Evolutionary conservation across 441 rosid species (phyloP), one percentile per base, ranked within the genome.

Genomic region (Gossypium schwendimanii): DNA sequence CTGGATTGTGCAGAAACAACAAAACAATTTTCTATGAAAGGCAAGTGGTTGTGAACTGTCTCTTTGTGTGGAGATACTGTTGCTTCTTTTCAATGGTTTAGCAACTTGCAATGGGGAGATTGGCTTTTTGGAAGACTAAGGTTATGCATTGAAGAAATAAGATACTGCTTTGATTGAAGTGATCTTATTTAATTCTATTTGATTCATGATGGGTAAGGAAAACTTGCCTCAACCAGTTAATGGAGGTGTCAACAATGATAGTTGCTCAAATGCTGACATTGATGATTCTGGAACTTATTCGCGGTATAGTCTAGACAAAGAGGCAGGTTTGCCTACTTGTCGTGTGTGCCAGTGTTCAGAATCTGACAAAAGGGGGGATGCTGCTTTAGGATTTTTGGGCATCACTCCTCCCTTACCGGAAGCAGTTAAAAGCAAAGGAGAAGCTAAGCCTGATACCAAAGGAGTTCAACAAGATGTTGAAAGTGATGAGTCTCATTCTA

Each of bases 261-360:
- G 64, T 72, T 62, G 73, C 67, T 79, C 77, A 47, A 82, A 81
- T 71, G 41, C 71, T 81, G 87, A 80, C 72, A 80, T 65, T 73
- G 83, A 83, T 54, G 84, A 87, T 20, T 80, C 81, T 20, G 78
- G 76, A 57, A 80, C 76, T 33, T 63, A 70, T 33, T 81, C 97
- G 12, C 85, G 83, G 33, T 74, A 70, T 73, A 91, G 93, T 81
- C 71, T 84, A 60, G 98, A 94, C 78, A 93, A 77, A 79, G 98
- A 93, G 77, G 76, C 81, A 0, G 92, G 93, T 21, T 50, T 83
- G 77, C 82, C 91, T 63, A 80, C 89, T 71, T 94, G 98, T 71
- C 98, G 98, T 53, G 98, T 94, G 11, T 94, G 98, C 85, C 98
- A 94, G 12, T 94, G 97, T 76, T 82, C 81, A 53, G 97, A 92